These are phyloP conservation scores for Pachysandra terminalis DNA, from an alignment of 164 flowering plant species.

Conservation along the genomic window DNA sequence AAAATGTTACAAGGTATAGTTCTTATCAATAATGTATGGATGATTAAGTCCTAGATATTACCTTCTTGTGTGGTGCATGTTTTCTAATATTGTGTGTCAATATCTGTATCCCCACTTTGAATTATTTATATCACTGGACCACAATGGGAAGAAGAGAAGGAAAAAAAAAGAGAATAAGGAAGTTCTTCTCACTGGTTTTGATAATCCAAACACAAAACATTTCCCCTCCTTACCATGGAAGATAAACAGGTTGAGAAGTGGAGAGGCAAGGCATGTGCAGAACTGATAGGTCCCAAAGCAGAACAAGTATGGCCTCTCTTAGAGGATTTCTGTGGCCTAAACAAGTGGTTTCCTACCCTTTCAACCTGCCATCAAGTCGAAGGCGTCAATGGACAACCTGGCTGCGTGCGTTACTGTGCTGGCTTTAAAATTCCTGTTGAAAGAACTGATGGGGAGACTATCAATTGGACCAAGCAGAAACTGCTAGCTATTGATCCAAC, in stretches of 20 bases:
- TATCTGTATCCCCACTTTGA: too few relatives aligned
- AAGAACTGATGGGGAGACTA: not conserved
- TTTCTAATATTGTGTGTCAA: too few relatives aligned
- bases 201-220: too few relatives aligned
- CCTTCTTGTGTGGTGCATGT: too few relatives aligned
- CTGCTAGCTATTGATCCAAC: slow-evolving; percentile 31
- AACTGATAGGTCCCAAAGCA: slow-evolving; percentile 22
- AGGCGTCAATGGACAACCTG: slow-evolving; percentile 36
- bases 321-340: slow-evolving; percentile 44
- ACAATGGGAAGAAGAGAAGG: too few relatives aligned
- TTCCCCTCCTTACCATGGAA: not conserved
- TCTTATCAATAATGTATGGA: too few relatives aligned
- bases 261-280: slow-evolving; percentile 40
- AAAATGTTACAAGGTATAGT: too few relatives aligned
- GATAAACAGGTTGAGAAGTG: slow-evolving; percentile 21
- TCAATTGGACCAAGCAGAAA: slow-evolving; percentile 52
- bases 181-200: too few relatives aligned
- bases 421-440: slow-evolving; percentile 34
- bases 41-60: too few relatives aligned
- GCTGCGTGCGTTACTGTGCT: slow-evolving; percentile 47
- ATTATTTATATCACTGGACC: too few relatives aligned
- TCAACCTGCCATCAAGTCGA: slow-evolving; percentile 33
- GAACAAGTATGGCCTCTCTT: slow-evolving; percentile 48
- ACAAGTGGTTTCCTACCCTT: slow-evolving; percentile 40
- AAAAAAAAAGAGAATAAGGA: too few relatives aligned